Conservation (phyloP, 192 early-diverging fungal species). For the Phlyctochytrium planicorne region DNA sequence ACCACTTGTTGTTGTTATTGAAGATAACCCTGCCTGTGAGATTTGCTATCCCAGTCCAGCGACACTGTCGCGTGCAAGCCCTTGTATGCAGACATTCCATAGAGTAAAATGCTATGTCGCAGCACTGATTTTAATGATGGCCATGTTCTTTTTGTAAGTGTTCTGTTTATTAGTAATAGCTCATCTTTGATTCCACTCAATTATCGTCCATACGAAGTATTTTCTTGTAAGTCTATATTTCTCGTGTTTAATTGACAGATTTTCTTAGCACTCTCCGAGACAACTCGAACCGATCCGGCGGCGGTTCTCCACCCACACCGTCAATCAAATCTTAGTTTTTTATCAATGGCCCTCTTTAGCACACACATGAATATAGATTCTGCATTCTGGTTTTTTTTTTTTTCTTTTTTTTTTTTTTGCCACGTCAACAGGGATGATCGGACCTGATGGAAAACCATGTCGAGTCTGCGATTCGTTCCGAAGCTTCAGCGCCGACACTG, state of each 20-base stretch:
- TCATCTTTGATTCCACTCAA: not conserved
- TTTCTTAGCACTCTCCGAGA: constrained; percentile 1
- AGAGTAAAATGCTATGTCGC: constrained; percentile 39
- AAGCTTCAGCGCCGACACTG: constrained; percentile 12
- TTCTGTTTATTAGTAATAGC: not conserved
- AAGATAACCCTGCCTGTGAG: constrained; percentile 44
- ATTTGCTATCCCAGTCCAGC: constrained; percentile 43
- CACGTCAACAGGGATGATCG: no score
- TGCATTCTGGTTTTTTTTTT: no score
- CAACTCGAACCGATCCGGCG: constrained; percentile 3
- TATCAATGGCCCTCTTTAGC: no score
- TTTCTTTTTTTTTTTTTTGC: no score
- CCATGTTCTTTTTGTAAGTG: constrained; percentile 30
- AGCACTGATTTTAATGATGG: constrained; percentile 29
- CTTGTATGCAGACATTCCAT: constrained; percentile 31
- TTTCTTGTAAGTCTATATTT: constrained; percentile 3
- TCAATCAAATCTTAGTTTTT: no score
- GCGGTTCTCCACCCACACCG: not conserved
- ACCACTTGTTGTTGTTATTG: constrained; percentile 36
- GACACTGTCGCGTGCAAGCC: not conserved
- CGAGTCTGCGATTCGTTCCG: constrained; percentile 30
- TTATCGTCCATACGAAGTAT: not conserved
- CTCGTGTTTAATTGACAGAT: not conserved
- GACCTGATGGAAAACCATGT: constrained; percentile 10
- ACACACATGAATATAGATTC: no score